Evolutionary conservation across 2,329 filamentous ascomycete genomes (phyloP).

Genomic region (Penicillium vulpinum): DNA sequence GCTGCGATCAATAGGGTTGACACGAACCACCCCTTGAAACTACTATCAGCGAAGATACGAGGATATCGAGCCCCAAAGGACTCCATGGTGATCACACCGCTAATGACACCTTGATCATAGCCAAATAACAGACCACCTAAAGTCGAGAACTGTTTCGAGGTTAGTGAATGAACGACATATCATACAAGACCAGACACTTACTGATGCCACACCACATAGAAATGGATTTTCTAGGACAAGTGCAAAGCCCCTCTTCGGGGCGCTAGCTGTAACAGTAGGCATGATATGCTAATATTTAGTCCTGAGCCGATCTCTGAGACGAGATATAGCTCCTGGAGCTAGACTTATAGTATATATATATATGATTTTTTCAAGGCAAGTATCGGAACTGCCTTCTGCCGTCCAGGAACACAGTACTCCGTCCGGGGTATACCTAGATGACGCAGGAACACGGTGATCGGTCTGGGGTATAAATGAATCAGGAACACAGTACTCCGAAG

Average conservation of each 20-base stretch:
- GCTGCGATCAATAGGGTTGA: constrained; percentile 52
- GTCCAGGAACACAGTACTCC: constrained; percentile 24
- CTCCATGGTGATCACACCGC: constrained; percentile 51
- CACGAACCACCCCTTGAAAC: constrained; percentile 56
- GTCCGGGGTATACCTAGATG: constrained; percentile 1
- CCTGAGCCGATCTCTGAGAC: background rate
- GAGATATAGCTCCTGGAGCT: background rate
- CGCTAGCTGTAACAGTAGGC: constrained; percentile 15
- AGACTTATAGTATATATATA: constrained; percentile 10
- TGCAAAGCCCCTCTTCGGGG: constrained; percentile 26
- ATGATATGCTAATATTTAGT: constrained; percentile 13
- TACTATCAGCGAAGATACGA: constrained; percentile 44
- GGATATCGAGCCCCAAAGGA: constrained; percentile 46
- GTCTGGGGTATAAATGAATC: background rate
- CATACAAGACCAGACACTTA: constrained; percentile 20
- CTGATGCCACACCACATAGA: constrained; percentile 47
- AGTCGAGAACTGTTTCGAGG: constrained; percentile 37
- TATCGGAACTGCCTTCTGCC: background rate
- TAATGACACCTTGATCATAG: constrained; percentile 54
- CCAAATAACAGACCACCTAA: constrained; percentile 50
- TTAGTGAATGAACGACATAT: background rate
- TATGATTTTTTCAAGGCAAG: background rate
- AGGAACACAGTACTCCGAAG: constrained; percentile 5
- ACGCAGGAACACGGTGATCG: constrained; percentile 3
- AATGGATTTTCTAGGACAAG: constrained; percentile 45